phyloP scores from a whole-genome alignment of 164 flowering plant species.

The Macadamia tetraphylla region DNA sequence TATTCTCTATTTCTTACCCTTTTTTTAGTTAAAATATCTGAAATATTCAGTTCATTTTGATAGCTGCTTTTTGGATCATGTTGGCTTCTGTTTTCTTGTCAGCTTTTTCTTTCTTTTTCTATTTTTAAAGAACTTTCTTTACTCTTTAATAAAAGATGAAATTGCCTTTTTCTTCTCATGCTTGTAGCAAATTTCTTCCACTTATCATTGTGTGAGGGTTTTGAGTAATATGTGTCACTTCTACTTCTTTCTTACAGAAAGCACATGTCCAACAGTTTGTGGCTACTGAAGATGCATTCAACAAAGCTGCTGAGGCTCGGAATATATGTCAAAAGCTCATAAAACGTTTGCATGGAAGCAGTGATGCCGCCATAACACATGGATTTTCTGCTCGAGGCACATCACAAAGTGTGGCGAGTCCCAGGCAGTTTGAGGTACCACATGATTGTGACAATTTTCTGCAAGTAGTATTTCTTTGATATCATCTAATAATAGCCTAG shows the following conservation, averaged over 20 bases:
- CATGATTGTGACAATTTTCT: not conserved
- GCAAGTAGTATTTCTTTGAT: not conserved
- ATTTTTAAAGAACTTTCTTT: not conserved
- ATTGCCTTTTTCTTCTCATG: not conserved
- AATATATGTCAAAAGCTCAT: constrained; percentile 59
- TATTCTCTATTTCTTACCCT: not conserved
- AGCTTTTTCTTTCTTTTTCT: not conserved
- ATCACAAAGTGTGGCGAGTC: constrained; percentile 70
- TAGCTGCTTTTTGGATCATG: not conserved
- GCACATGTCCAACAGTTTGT: constrained; percentile 98
- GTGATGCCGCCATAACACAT: constrained; percentile 42
- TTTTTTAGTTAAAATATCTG: too few species aligned
- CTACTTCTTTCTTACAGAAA: constrained; percentile 48
- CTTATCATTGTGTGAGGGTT: constrained; percentile 1
- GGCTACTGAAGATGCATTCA: constrained; percentile 97
- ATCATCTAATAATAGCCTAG: not conserved
- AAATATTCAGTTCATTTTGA: not conserved
- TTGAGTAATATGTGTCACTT: constrained; percentile 7
- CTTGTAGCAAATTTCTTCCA: not conserved
- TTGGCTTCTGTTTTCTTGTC: not conserved
- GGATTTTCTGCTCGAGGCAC: constrained; percentile 44
- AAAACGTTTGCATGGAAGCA: constrained; percentile 65
- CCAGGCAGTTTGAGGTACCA: constrained; percentile 83
- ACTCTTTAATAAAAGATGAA: not conserved
- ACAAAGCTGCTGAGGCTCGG: constrained; percentile 95